Evolutionary conservation across 257 asterid species (phyloP).

Genomic region (Ballota nigra): DNA sequence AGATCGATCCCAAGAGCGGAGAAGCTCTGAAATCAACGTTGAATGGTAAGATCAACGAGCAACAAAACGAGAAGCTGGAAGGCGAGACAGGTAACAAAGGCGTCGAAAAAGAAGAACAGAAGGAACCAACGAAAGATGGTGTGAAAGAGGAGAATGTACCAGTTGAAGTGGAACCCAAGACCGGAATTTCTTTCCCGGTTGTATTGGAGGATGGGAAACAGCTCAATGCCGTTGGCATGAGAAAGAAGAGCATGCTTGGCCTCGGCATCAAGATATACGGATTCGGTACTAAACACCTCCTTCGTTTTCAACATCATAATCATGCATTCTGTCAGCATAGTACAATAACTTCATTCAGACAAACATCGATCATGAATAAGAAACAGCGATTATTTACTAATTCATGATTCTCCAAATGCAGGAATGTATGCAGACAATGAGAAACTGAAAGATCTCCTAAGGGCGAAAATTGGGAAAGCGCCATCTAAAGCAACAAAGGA

Average conservation of each 20-base stretch:
- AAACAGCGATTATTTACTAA: not conserved
- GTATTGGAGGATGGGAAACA: conserved; percentile 52
- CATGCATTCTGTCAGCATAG: conserved; percentile 7
- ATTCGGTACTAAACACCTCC: conserved; percentile 41
- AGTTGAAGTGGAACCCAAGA: conserved; percentile 54
- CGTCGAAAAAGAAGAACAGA: conserved; percentile 27
- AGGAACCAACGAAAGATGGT: conserved; percentile 27
- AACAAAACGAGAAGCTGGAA: conserved; percentile 33
- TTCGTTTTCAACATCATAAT: not conserved
- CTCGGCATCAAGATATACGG: conserved; percentile 63
- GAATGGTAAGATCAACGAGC: conserved; percentile 20
- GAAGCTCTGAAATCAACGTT: conserved; percentile 29
- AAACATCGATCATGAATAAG: not conserved
- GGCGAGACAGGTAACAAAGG: conserved; percentile 15
- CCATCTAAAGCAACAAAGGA: conserved; percentile 70
- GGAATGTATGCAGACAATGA: conserved; percentile 69
- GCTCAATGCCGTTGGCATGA: conserved; percentile 57
- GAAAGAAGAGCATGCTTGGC: conserved; percentile 82
- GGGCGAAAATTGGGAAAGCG: conserved; percentile 47
- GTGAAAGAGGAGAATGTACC: conserved; percentile 44
- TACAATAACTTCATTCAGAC: not conserved
- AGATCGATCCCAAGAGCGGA: conserved; percentile 42
- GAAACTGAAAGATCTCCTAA: conserved; percentile 45
- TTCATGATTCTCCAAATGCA: conserved; percentile 27
- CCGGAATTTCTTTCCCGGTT: conserved; percentile 65